Evolutionary conservation across 2,329 filamentous ascomycete genomes (phyloP).

Genomic region (Myriosclerotinia curreyana): DNA sequence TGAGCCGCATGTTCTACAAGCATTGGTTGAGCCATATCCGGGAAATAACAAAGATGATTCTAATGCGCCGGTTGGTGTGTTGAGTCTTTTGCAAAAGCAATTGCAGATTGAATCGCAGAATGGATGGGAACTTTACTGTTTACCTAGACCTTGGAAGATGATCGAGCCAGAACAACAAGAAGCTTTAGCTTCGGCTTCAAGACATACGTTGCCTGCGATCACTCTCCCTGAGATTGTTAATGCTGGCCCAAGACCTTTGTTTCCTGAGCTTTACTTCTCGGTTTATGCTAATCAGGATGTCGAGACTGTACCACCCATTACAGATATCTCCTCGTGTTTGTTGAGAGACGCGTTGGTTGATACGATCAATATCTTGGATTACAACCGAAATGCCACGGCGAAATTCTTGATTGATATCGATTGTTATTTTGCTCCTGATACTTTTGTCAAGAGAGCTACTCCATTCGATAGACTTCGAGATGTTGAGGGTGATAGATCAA

Average conservation of each 20-base stretch:
- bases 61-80: constrained; percentile 65
- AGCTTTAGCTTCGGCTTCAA: constrained; percentile 59
- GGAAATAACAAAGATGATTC: constrained; percentile 61
- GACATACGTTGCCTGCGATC: constrained; percentile 76
- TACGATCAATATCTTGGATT: constrained; percentile 90
- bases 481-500: constrained; percentile 61
- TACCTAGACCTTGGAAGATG: constrained; percentile 67
- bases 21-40: constrained; percentile 81
- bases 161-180: constrained; percentile 58
- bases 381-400: constrained; percentile 83
- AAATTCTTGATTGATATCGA: constrained; percentile 91
- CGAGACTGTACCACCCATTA: constrained; percentile 78
- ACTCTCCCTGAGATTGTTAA: constrained; percentile 71
- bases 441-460: constrained; percentile 90
- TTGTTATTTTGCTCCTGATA: constrained; percentile 85
- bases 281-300: constrained; percentile 86
- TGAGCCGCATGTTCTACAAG: constrained; percentile 80
- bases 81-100: constrained; percentile 81
- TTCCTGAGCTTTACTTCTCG: constrained; percentile 91
- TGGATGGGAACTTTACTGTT: constrained; percentile 70
- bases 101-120: constrained; percentile 71
- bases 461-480: constrained; percentile 85
- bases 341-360: constrained; percentile 84
- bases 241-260: constrained; percentile 71
- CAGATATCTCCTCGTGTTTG: constrained; percentile 74